A percentile compares a stretch with the other conserved stretches of the same genome.
These are phyloP conservation scores for Lipomyces yamadae DNA, from an alignment of 805 yeast species.

Conservation along the genomic window DNA sequence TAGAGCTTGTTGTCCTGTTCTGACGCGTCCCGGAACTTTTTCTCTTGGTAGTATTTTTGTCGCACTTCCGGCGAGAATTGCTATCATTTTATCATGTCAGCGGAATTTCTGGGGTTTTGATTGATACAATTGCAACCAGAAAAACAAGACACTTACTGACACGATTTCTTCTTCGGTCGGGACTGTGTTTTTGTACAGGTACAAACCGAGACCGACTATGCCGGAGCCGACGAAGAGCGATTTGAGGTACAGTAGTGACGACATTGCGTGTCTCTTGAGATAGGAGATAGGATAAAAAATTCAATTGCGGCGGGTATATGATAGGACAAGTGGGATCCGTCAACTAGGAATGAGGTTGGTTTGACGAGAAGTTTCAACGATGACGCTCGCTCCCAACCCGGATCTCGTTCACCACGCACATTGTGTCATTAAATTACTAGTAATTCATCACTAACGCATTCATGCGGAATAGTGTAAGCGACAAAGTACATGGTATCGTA, in stretches of 20 bases:
- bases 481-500: too few relatives aligned
- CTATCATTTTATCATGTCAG: slow-evolving; percentile 3
- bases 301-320: too few relatives aligned
- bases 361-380: too few relatives aligned
- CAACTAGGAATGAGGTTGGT: too few relatives aligned
- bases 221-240: slow-evolving; percentile 70
- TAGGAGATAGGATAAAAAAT: too few relatives aligned
- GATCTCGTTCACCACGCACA: neutral
- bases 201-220: slow-evolving; percentile 71
- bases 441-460: too few relatives aligned
- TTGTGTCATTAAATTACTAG: too few relatives aligned
- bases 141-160: slow-evolving; percentile 43
- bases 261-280: neutral
- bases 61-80: slow-evolving; percentile 81
- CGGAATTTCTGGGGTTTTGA: neutral
- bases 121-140: neutral
- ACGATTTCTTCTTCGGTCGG: slow-evolving; percentile 86
- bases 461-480: too few relatives aligned
- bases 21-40: slow-evolving; percentile 18
- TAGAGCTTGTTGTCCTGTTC: slow-evolving; percentile 14
- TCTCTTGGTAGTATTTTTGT: slow-evolving; percentile 71
- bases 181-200: slow-evolving; percentile 71
- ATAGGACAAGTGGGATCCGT: neutral
- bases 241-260: slow-evolving; percentile 44
- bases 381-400: too few relatives aligned